Conservation (phyloP, 1,284 basidiomycete genomes). For the Ustanciosporium gigantosporum region DNA sequence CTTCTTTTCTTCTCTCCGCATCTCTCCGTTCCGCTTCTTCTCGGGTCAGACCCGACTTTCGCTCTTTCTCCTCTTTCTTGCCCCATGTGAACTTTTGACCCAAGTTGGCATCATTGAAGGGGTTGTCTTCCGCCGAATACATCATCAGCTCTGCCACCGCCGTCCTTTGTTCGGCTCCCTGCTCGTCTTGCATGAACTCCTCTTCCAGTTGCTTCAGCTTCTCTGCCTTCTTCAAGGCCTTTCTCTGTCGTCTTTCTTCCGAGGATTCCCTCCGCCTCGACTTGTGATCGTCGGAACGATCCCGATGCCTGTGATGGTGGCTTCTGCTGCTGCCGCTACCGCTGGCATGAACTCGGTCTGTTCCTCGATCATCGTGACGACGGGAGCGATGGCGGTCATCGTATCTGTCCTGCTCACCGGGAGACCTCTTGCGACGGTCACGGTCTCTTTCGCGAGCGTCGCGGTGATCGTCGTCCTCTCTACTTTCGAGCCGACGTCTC, state of each 20-base stretch:
- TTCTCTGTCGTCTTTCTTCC: conserved; percentile 44
- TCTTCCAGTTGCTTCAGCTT: conserved; percentile 29
- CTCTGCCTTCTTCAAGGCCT: conserved; percentile 43
- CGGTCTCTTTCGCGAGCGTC: too few relatives aligned
- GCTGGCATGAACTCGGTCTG: not conserved
- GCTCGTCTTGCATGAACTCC: conserved; percentile 18
- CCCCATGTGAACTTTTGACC: conserved; percentile 96
- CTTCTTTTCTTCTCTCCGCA: conserved; percentile 79
- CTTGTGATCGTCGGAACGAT: conserved; percentile 7
- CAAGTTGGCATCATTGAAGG: conserved; percentile 93
- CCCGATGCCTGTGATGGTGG: not conserved
- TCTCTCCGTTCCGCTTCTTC: conserved; percentile 82
- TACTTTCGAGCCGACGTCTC: too few relatives aligned
- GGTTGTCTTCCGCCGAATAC: conserved; percentile 92
- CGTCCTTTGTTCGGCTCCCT: conserved; percentile 41
- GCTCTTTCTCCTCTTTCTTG: conserved; percentile 96
- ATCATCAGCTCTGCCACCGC: conserved; percentile 54
- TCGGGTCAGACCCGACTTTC: conserved; percentile 78
- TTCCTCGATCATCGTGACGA: not conserved
- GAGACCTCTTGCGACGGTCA: not conserved
- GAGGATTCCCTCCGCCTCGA: conserved; percentile 36
- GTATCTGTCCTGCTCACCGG: conserved; percentile 1
- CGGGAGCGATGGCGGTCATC: conserved; percentile 1
- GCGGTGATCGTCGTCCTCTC: too few relatives aligned
- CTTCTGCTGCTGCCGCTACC: not conserved